phyloP scores from a whole-genome alignment of 108 stramenopile species.

The Cyclotella sp. region DNA sequence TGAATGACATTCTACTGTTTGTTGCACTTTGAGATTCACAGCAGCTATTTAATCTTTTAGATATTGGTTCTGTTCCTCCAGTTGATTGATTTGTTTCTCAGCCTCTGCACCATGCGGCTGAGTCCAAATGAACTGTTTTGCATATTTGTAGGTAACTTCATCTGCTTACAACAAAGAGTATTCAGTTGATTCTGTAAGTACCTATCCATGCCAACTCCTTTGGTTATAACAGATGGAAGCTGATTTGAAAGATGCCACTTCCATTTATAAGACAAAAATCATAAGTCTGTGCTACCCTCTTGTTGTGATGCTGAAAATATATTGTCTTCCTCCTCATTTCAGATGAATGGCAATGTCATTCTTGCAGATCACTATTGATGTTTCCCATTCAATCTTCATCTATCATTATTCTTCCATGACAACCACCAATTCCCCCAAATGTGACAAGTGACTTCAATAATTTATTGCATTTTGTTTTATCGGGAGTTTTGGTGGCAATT shows the following conservation, averaged over 20 bases:
- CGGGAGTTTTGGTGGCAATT: no score
- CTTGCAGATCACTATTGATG: no score
- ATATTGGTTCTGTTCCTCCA: neutral
- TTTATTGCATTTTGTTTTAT: no score
- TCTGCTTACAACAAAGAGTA: neutral
- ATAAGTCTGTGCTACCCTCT: neutral
- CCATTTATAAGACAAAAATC: slow-evolving; percentile 15
- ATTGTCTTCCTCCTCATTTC: slow-evolving; percentile 12
- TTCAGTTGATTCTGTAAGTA: neutral
- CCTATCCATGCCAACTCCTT: slow-evolving; percentile 15
- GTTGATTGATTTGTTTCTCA: neutral
- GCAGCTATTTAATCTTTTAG: neutral
- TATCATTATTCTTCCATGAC: no score
- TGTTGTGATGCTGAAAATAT: neutral
- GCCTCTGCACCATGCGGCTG: no score
- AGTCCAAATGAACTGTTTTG: neutral
- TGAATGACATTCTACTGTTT: slow-evolving; percentile 21
- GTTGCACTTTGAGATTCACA: slow-evolving; percentile 3
- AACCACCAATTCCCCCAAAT: no score
- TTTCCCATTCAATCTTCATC: no score
- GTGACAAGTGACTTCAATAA: no score
- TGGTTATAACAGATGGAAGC: slow-evolving; percentile 13
- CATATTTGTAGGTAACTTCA: neutral
- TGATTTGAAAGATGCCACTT: slow-evolving; percentile 11
- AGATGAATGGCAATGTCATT: slow-evolving; percentile 15